Conservation (phyloP, 805 yeast species). For the Candida sithepensis region DNA sequence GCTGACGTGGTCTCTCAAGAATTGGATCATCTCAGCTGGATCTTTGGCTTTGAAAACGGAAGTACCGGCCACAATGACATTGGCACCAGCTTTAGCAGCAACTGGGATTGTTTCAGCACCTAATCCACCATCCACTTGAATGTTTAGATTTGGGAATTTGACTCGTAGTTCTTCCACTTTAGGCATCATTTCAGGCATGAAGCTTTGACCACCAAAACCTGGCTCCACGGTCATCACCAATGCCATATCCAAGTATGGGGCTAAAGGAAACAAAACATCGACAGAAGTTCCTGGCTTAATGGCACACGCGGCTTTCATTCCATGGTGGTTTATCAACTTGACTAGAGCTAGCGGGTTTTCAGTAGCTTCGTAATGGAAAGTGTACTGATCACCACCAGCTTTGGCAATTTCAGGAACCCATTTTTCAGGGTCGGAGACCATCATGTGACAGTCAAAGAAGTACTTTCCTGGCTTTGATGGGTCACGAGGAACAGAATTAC, state of each 20-base stretch:
- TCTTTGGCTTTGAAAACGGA: slow-evolving; percentile 82
- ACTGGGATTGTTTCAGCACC: slow-evolving; percentile 80
- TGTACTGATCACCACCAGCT: slow-evolving; percentile 94
- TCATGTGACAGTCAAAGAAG: slow-evolving; percentile 96
- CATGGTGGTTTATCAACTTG: slow-evolving; percentile 69
- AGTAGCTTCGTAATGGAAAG: slow-evolving; percentile 95
- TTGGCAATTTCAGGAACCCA: slow-evolving; percentile 93
- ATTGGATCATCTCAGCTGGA: slow-evolving; percentile 69
- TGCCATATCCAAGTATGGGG: slow-evolving; percentile 83
- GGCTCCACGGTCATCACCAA: slow-evolving; percentile 98
- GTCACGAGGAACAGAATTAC: slow-evolving; percentile 37
- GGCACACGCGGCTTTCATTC: slow-evolving; percentile 92
- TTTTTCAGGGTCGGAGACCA: slow-evolving; percentile 88
- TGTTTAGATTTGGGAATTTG: slow-evolving; percentile 74
- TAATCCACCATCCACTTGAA: slow-evolving; percentile 97
- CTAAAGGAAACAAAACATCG: slow-evolving; percentile 73
- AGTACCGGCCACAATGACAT: slow-evolving; percentile 97
- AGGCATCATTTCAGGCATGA: slow-evolving; percentile 95
- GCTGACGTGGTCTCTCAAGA: slow-evolving; percentile 60
- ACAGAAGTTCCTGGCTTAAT: slow-evolving; percentile 92
- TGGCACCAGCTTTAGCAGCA: slow-evolving; percentile 97
- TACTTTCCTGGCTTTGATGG: slow-evolving; percentile 13
- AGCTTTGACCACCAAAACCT: slow-evolving; percentile 98
- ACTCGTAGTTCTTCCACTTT: slow-evolving; percentile 78
- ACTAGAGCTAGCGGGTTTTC: slow-evolving; percentile 72